Evolutionary conservation across 345 rosid genomes (phyloP), one percentile per base, ranked within the genome.

Genomic region (Hirschfeldia incana): DNA sequence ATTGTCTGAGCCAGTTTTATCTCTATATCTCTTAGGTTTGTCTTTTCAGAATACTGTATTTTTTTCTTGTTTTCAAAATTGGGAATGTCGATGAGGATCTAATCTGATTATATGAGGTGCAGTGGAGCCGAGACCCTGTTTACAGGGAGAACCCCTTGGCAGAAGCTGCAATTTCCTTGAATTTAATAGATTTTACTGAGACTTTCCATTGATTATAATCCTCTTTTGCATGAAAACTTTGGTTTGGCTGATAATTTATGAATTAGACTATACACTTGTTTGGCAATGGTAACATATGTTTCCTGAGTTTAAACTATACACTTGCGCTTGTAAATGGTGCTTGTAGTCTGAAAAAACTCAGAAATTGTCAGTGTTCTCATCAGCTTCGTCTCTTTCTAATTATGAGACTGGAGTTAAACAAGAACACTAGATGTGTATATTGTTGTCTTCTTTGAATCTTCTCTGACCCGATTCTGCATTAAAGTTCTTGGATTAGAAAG

Each of bases 1-100:
- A 13, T 27, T 36, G 10, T 78, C 97, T 84, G 93, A 89, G 97
- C 91, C 85, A n/a, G 5, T 2, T 2, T 44, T n/a, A 42, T 42
- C 12, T 42, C 49, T 42, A 4, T 11, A 39, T 0, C 28, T 0
- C 32, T 29, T 36, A 11, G 5, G 6, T 49, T 36, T 39, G 6
- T 34, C 6, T 15, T 64, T 29, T 2, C 9, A 39, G 2, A 44
- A 44, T 44, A 44, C 46, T 39, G 46, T 39, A 29, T n/a, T 39
- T 36, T 36, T 34, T 36, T 29, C 39, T 36, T 36, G 39, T 36
- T 36, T 66, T 5, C 81, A 44, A 51, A 53, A 1, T 53, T 17
- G 46, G 29, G 28, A 17, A 57, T 57, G 29, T 57, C 61, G 29
- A 8, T 21, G 62, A 57, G 13, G 62, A 57, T 57, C 11, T 21